Base-by-base conservation (phyloP, 768 basidiomycete species). In the Crassisporium funariophilum region DNA sequence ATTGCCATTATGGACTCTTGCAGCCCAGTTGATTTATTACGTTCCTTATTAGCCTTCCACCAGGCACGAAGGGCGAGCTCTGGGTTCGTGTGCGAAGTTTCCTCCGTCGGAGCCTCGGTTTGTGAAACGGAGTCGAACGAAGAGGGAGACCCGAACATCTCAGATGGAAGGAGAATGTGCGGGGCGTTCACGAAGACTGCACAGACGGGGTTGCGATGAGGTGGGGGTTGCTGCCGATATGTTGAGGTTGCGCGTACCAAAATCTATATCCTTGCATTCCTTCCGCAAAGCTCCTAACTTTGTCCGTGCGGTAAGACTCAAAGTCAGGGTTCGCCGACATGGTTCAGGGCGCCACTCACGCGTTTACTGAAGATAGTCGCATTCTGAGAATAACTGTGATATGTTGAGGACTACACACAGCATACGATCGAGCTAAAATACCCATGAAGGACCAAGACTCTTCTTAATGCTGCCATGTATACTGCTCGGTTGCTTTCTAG, bases 151-250 rank as follows among this genome's bases (percentile, higher is more conserved):
- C 47, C 31, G 47, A 42, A 45, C 9, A 88, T 61, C 53, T 91
- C 89, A 9, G 70, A 82, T 1, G 87, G 87, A 22, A 78, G 72
- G 8, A 92, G 70, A 33, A 88, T 69, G 36, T 79, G 73, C 1
- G 88, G 88, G 0, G 76, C 90, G 52, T 91, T 85, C 23, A 88
- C 57, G 60, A 90, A 89, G 4, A 91, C 90, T 91, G 52, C 2
- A 38, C n/a, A n/a, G n/a, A n/a, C 2, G 2, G n/a, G 2, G 2
- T 31, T 31, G 29, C 10, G 40, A 15, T 24, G 33, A 37, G 24
- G 36, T 7, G n/a, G n/a, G n/a, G n/a, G n/a, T n/a, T n/a, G n/a
- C n/a, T n/a, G n/a, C n/a, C 15, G 10, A 21, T 13, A 24, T 33
- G n/a, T n/a, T 33, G 16, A 27, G 24, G 47, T 20, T 35, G 13